Conservation (phyloP, 2,329 filamentous ascomycete species). For the Fusarium pininemorale region DNA sequence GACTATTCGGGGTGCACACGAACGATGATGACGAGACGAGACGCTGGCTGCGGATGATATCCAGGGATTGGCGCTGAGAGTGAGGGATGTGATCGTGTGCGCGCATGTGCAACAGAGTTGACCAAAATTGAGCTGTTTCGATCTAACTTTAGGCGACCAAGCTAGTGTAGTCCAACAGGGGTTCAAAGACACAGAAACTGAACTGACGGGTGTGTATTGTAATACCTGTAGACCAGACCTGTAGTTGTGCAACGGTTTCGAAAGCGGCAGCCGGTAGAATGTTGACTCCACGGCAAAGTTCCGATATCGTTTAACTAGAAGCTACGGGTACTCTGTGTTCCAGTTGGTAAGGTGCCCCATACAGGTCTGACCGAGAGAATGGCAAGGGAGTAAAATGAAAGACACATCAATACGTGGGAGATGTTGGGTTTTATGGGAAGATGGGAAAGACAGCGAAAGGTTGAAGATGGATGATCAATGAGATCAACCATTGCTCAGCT, state of each 20-base stretch:
- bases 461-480: slow-evolving; percentile 11
- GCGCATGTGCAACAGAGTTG: slow-evolving; percentile 25
- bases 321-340: neutral
- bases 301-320: neutral
- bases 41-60: slow-evolving; percentile 19
- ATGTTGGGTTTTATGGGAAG: neutral
- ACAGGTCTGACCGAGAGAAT: neutral
- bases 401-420: neutral
- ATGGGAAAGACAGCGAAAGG: slow-evolving; percentile 1
- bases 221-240: no score
- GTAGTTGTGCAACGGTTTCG: slow-evolving; percentile 6
- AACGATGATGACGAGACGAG: slow-evolving; percentile 17
- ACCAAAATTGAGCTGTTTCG: slow-evolving; percentile 27
- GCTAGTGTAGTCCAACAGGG: slow-evolving; percentile 27
- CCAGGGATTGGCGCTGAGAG: slow-evolving; percentile 15
- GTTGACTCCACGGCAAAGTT: slow-evolving; percentile 11
- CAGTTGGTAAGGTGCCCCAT: neutral
- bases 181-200: slow-evolving; percentile 14
- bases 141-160: slow-evolving; percentile 32
- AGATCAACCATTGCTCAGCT: slow-evolving; percentile 22
- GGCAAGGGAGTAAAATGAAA: neutral
- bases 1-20: slow-evolving; percentile 12
- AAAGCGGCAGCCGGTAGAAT: neutral
- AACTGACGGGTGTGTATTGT: slow-evolving; percentile 1
- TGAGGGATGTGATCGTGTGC: slow-evolving; percentile 34